Base-by-base conservation (phyloP, 352 stramenopile genomes). In the Globisporangium paddicum region DNA sequence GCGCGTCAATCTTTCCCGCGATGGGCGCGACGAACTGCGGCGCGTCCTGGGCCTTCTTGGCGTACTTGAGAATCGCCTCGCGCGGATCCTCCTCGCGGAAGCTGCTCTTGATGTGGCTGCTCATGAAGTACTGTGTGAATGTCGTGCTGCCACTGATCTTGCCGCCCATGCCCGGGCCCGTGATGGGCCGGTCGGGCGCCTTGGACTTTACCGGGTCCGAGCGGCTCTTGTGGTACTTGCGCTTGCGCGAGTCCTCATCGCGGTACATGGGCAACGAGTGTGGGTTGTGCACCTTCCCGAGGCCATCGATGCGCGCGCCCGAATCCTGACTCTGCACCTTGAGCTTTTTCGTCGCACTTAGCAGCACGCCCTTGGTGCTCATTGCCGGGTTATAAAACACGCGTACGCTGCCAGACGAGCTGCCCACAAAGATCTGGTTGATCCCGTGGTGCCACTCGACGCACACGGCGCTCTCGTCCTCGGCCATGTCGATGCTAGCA, bases 121-220 rank as follows among this genome's bases (percentile, higher is more conserved):
- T 89, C 85, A 95, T 95, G 34, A 93, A 95, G 58, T 88, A 92
- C 58, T 95, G 85, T 63, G 85, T 95, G 60, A 95, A 90, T 21
- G 79, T 87, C n/a, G 85, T 86, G 55, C 71, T 86, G 50, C 83
- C 83, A 34, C 81, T 87, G 54, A 91, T 90, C 58, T 82, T 81
- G 28, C 86, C 86, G 47, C 83, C 84, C 72, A 91, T 82, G 16
- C 84, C 83, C 21, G 82, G 82, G 0, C 86, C 83, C 9, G 82
- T 88, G 19, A 91, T 72, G 10, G 86, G 86, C 41, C 81, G 89
- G 38, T 90, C 79, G 1, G 86, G 86, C 3, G 77, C 83, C 59
- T 88, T 87, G 11, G 86, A 90, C 46, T 72, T 73, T 52, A 87
- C 87, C 18, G 86, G 77, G 35, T 95, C 82, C 55, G 77, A 64